Percentiles rank a stretch among this genome's conserved stretches.
Evolutionary conservation across 352 stramenopile species (phyloP).

Genomic region (Halophytophthora polymorphica): DNA sequence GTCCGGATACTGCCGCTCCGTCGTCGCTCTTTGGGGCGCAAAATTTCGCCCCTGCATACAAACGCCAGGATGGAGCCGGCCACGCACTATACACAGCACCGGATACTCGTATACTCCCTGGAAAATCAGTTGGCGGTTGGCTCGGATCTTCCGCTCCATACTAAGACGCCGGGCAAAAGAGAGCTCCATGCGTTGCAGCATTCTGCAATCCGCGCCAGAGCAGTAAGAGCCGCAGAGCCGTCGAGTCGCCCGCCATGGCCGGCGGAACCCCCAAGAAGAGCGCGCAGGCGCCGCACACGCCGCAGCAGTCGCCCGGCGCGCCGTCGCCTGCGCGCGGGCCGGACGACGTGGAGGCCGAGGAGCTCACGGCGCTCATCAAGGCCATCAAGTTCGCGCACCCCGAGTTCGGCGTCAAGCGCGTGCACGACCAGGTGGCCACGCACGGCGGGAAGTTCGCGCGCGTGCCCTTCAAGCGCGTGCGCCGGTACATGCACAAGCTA

Average conservation of each 20-base stretch:
- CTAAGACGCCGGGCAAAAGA: not conserved
- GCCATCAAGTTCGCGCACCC: slow-evolving; percentile 86
- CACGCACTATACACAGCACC: no score
- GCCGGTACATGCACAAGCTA: slow-evolving; percentile 85
- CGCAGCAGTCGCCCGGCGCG: slow-evolving; percentile 17
- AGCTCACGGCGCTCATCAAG: slow-evolving; percentile 84
- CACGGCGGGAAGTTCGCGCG: slow-evolving; percentile 77
- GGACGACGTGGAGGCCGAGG: slow-evolving; percentile 58
- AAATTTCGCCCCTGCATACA: slow-evolving; percentile 9
- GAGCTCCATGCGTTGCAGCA: no score
- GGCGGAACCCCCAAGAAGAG: slow-evolving; percentile 21
- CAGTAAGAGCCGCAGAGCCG: slow-evolving; percentile 2
- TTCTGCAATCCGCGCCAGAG: slow-evolving; percentile 13
- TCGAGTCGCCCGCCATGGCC: slow-evolving; percentile 13
- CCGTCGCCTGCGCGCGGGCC: slow-evolving; percentile 24
- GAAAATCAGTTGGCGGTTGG: slow-evolving; percentile 2
- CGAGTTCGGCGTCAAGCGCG: slow-evolving; percentile 79
- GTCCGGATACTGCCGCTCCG: not conserved
- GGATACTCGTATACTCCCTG: not conserved
- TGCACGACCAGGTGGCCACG: slow-evolving; percentile 70
- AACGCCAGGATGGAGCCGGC: not conserved
- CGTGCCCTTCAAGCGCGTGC: slow-evolving; percentile 78
- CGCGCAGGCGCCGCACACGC: slow-evolving; percentile 7
- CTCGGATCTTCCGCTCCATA: slow-evolving; percentile 19
- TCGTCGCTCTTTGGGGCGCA: not conserved